These are phyloP conservation scores for Acidomyces sp. DNA, from an alignment of 495 filamentous ascomycete genomes.

Conservation along the genomic window DNA sequence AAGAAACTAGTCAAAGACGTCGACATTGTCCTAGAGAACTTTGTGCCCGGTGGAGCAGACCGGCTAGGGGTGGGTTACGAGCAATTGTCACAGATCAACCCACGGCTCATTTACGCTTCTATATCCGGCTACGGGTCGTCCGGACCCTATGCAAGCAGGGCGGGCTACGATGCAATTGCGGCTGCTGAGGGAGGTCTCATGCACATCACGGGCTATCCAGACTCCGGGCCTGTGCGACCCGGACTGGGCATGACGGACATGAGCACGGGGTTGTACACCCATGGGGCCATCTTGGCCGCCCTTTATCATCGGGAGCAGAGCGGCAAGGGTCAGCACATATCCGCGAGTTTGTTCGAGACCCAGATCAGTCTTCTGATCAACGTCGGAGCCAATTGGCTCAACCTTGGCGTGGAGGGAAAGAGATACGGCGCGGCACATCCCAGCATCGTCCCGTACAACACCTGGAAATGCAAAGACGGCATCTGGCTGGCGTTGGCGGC, in stretches of 20 bases:
- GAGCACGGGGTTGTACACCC: conserved; percentile 27
- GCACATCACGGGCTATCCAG: conserved; percentile 28
- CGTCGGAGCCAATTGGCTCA: conserved; percentile 25
- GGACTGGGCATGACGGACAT: conserved; percentile 29
- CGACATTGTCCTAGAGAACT: conserved; percentile 29
- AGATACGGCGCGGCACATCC: conserved; percentile 28
- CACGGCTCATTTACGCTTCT: conserved; percentile 26
- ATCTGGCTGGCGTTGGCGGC: conserved; percentile 27
- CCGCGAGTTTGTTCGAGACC: conserved; percentile 25
- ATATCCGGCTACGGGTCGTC: conserved; percentile 26
- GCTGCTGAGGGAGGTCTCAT: conserved; percentile 27
- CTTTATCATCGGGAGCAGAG: conserved; percentile 24
- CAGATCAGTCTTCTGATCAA: conserved; percentile 26
- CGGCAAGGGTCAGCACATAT: conserved; percentile 25
- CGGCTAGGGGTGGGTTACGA: conserved; percentile 24
- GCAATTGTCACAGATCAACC: conserved; percentile 19
- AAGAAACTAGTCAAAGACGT: conserved; percentile 20
- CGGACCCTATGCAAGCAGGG: conserved; percentile 24
- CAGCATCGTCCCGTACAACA: conserved; percentile 26
- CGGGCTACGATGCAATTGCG: conserved; percentile 26
- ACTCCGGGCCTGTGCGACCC: conserved; percentile 24
- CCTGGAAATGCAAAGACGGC: conserved; percentile 25
- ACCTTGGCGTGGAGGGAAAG: conserved; percentile 24
- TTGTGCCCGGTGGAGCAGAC: conserved; percentile 25
- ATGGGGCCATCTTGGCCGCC: conserved; percentile 24